Percentiles rank a stretch among this genome's conserved stretches.
Conservation (phyloP, 345 rosid genomes). For the Streptanthus diversifolius region DNA sequence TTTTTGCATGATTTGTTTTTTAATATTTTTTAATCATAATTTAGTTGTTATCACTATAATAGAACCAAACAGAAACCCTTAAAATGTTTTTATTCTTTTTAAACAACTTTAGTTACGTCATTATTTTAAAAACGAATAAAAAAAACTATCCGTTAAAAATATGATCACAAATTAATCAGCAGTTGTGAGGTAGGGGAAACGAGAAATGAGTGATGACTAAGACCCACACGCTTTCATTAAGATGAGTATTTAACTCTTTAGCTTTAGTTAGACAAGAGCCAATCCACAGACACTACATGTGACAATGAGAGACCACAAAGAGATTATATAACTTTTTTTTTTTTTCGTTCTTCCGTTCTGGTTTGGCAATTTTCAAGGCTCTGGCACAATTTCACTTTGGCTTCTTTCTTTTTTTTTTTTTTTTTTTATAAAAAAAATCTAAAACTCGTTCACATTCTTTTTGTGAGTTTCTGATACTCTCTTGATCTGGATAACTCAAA, state of each 20-base stretch:
- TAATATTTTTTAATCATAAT: neutral
- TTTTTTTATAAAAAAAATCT: neutral
- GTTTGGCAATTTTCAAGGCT: conserved; percentile 14
- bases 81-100: neutral
- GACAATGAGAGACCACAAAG: conserved; percentile 16
- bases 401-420: neutral
- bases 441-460: conserved; percentile 24
- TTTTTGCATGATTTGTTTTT: neutral
- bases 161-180: neutral
- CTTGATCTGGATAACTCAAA: conserved; percentile 4
- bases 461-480: conserved; percentile 22
- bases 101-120: neutral
- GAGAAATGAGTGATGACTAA: conserved; percentile 12
- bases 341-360: neutral
- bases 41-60: neutral
- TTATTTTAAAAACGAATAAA: neutral
- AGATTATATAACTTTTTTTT: neutral
- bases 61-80: neutral
- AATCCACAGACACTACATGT: conserved; percentile 27
- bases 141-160: conserved; percentile 4
- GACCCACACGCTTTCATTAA: conserved; percentile 24
- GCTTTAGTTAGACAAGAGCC: neutral
- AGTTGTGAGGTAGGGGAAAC: conserved; percentile 12
- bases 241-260: conserved; percentile 7
- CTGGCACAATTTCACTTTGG: neutral